These are phyloP conservation scores for Amylostereum areolatum DNA, from an alignment of 1,284 basidiomycete species.

Conservation along the genomic window DNA sequence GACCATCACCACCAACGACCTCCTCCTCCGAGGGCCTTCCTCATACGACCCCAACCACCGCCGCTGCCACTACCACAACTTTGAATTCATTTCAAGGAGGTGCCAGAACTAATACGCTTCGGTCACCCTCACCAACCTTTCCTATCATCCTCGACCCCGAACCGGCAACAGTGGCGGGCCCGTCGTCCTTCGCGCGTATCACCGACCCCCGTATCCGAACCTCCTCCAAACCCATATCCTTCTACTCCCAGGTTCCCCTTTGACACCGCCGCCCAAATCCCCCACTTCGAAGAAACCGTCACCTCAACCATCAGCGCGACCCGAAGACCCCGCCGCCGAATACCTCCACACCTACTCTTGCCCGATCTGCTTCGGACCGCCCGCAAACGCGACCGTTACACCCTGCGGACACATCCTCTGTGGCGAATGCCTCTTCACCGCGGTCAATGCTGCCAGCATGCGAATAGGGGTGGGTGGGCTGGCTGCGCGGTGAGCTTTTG, in stretches of 20 bases:
- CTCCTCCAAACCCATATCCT: too few relatives aligned
- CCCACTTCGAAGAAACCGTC: background rate
- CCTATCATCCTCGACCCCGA: background rate
- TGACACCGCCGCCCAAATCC: background rate
- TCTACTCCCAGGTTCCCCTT: background rate
- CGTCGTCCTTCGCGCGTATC: background rate
- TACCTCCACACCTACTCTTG: conserved; percentile 62
- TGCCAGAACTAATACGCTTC: too few relatives aligned
- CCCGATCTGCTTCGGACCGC: conserved; percentile 73
- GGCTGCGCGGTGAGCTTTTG: conserved; percentile 34
- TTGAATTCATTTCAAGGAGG: too few relatives aligned
- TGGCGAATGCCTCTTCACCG: conserved; percentile 68
- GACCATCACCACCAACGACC: too few relatives aligned
- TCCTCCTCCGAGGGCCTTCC: too few relatives aligned
- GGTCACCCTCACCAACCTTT: too few relatives aligned
- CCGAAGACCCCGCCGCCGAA: conserved; percentile 23
- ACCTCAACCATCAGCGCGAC: background rate
- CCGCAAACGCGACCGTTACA: conserved; percentile 67
- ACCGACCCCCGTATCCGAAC: background rate
- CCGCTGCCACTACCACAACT: too few relatives aligned
- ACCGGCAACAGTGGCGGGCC: background rate
- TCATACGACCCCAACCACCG: too few relatives aligned
- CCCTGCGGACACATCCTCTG: conserved; percentile 77
- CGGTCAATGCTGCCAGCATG: conserved; percentile 56
- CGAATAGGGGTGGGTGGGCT: conserved; percentile 38